Percentiles rank a stretch among this genome's conserved stretches.
These are phyloP conservation scores for Aspergillus avenaceus DNA, from an alignment of 495 filamentous ascomycete species.

Conservation along the genomic window DNA sequence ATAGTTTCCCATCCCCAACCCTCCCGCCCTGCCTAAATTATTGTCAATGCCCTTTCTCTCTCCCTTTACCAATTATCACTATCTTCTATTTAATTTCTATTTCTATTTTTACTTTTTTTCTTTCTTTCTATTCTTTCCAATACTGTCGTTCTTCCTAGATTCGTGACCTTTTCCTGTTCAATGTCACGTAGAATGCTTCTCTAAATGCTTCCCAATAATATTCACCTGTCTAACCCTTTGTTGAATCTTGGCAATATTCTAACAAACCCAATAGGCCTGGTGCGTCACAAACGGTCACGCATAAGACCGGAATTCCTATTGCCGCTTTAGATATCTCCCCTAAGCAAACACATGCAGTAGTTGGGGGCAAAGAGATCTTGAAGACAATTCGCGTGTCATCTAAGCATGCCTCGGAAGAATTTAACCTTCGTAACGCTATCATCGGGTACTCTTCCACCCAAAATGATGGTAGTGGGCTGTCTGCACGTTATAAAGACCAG, in stretches of 20 bases:
- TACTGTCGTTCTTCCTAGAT: conserved; percentile 2
- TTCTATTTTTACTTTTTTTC: conserved; percentile 1
- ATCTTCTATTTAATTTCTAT: not conserved
- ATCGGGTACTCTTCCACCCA: conserved; percentile 63
- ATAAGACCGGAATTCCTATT: conserved; percentile 70
- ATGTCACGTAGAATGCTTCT: not conserved
- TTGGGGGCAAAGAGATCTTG: conserved; percentile 79
- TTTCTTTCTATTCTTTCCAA: not conserved
- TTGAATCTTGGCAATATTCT: conserved; percentile 11
- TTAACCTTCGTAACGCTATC: conserved; percentile 77
- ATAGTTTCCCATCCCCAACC: conserved; percentile 11
- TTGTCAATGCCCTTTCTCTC: not conserved
- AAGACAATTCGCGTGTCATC: conserved; percentile 75
- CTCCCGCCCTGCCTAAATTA: not conserved
- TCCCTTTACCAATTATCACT: not conserved
- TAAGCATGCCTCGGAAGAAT: conserved; percentile 65
- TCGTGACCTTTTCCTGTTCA: not conserved
- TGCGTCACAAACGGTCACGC: conserved; percentile 68
- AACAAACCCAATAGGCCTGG: conserved; percentile 46
- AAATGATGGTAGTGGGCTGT: conserved; percentile 44
- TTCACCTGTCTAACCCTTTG: not conserved
- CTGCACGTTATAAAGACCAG: conserved; percentile 61
- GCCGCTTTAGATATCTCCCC: conserved; percentile 74
- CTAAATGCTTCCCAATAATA: not conserved
- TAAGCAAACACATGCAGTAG: conserved; percentile 68